phyloP scores from a whole-genome alignment of 2,329 filamentous ascomycete species.

The Fusarium scirpi region DNA sequence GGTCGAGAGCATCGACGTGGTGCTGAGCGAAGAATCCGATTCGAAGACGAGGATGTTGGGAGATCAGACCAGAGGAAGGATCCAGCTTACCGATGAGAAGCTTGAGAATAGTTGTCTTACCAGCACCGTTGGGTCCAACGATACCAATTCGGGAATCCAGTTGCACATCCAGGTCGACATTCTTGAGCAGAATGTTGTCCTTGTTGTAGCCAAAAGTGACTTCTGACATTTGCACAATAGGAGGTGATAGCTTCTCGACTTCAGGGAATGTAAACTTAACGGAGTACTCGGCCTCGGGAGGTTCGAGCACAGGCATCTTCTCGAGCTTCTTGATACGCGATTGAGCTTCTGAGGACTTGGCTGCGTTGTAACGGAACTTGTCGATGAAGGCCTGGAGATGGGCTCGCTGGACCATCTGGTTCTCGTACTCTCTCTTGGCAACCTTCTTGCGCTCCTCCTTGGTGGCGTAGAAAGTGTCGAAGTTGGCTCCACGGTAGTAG shows the following conservation, averaged over 20 bases:
- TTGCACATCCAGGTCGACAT: constrained; percentile 96
- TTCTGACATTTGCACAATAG: constrained; percentile 96
- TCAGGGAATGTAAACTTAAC: constrained; percentile 98
- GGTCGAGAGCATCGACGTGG: constrained; percentile 94
- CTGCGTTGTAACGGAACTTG: constrained; percentile 99
- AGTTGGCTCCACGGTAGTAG: constrained; percentile 98
- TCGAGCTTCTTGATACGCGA: constrained; percentile 99
- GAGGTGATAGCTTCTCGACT: constrained; percentile 96
- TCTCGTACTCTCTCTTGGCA: constrained; percentile 97
- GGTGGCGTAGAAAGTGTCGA: constrained; percentile 96
- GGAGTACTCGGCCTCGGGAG: constrained; percentile 93
- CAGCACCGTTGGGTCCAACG: constrained; percentile 98
- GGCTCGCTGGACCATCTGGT: constrained; percentile 92
- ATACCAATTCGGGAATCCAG: constrained; percentile 98
- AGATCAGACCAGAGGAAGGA: constrained; percentile 83
- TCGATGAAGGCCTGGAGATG: constrained; percentile 99
- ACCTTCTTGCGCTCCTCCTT: constrained; percentile 98
- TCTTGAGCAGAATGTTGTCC: constrained; percentile 82
- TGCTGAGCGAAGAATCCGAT: constrained; percentile 99
- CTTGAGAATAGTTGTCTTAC: constrained; percentile 98
- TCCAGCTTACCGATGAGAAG: constrained; percentile 90
- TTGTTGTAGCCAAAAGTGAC: constrained; percentile 89
- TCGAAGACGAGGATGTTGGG: constrained; percentile 86
- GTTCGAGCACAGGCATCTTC: constrained; percentile 90
- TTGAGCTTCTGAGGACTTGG: constrained; percentile 97